Evolutionary conservation across 1,284 basidiomycete species (phyloP), one percentile per base, ranked within the genome.

Genomic region (Sphagnurus paluster): DNA sequence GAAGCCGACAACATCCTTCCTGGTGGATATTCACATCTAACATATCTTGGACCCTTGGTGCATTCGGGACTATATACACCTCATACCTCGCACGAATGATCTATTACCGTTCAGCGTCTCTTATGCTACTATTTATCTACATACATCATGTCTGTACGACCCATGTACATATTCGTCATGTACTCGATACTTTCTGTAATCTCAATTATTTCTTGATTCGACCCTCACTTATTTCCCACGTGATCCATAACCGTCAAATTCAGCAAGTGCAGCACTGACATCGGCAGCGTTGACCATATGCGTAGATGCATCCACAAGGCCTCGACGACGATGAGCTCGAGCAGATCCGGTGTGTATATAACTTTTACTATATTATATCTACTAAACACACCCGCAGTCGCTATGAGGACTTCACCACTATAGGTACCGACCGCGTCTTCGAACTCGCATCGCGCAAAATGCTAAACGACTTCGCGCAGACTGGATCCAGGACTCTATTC

Each of bases 401-500:
- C 47, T 88, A 89, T 69, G 81, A 87, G 68, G 92, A 95, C 70
- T 95, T 96, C 61, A 87, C 84, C 29, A 78, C 76, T 3, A 75
- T 78, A 72, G 76, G 76, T 76, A 56, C 38, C 45, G 36, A 30
- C 36, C 37, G 42, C 41, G 32, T 26, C 24, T 5, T n/a, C n/a
- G n/a, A n/a, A n/a, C 38, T 42, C 7, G 37, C 34, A n/a, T 35
- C 19, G 19, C 17, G 14, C 23, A 28, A 28, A n/a, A n/a, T 11
- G 14, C 25, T 9, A 6, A 38, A 14, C 28, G 3, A 39, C 14
- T 28, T 28, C 14, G n/a, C 2, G 14, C 24, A 76, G 93, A 98
- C 66, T 98, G 93, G 94, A 90, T 98, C 47, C 90, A 96, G 61
- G 94, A 98, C 69, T 92, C 93, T 2, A 82, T 95, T 42, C 79